phyloP scores from a whole-genome alignment of 108 stramenopile genomes.

The Nitzschia palea region DNA sequence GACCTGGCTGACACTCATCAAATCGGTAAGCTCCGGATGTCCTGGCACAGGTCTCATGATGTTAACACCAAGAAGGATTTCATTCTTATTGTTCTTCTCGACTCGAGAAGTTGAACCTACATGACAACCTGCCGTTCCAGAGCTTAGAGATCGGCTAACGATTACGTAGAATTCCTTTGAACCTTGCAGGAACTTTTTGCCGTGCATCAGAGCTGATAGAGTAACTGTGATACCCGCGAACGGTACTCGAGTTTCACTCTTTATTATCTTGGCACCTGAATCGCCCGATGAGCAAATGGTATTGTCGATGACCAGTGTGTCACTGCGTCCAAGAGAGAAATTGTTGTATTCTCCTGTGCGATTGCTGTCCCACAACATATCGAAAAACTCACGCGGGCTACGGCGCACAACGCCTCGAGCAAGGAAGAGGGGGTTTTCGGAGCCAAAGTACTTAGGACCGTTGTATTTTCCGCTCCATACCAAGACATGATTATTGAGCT shows the following conservation, averaged over 20 bases:
- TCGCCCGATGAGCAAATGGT: slow-evolving; percentile 10
- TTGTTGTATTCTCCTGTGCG: slow-evolving; percentile 56
- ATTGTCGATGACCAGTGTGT: slow-evolving; percentile 22
- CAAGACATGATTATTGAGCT: slow-evolving; percentile 26
- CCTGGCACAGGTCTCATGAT: slow-evolving; percentile 47
- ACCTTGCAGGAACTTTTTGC: slow-evolving; percentile 19
- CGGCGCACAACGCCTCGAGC: slow-evolving; percentile 44
- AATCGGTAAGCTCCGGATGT: slow-evolving; percentile 41
- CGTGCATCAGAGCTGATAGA: slow-evolving; percentile 50
- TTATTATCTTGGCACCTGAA: slow-evolving; percentile 40
- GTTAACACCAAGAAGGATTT: slow-evolving; percentile 56
- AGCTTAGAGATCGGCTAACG: slow-evolving; percentile 40
- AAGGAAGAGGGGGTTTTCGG: slow-evolving; percentile 37
- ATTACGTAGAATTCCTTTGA: slow-evolving; percentile 44
- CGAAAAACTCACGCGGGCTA: slow-evolving; percentile 36
- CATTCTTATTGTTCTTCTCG: slow-evolving; percentile 34
- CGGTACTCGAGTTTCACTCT: slow-evolving; percentile 55
- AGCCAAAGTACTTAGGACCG: slow-evolving; percentile 26
- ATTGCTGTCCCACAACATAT: slow-evolving; percentile 49
- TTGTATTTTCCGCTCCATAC: slow-evolving; percentile 37
- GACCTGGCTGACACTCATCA: slow-evolving; percentile 51
- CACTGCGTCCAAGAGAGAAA: slow-evolving; percentile 37
- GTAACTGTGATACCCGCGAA: slow-evolving; percentile 45
- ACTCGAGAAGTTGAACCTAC: not conserved
- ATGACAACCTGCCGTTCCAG: slow-evolving; percentile 37